A percentile compares a stretch with the other conserved stretches of the same genome.
Conservation (phyloP, 805 yeast species). For the Monosporozyma solicola region DNA sequence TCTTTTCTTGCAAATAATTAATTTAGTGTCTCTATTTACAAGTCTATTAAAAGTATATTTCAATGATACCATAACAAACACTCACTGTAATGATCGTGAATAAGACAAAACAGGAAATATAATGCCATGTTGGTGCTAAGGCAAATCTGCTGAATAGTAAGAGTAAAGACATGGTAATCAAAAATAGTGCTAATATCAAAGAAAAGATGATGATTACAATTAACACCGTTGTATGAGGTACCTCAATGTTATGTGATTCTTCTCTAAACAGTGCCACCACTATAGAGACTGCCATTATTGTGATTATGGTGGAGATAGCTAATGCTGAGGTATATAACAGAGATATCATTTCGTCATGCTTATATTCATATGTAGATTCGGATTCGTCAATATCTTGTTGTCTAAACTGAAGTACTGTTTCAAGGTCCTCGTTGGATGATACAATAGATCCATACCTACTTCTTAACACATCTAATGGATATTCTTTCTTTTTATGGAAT, state of each 20-base stretch:
- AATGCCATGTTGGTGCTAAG: slow-evolving; percentile 29
- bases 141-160: slow-evolving; percentile 25
- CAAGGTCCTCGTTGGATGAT: slow-evolving; percentile 11
- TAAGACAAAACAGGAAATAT: slow-evolving; percentile 18
- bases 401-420: slow-evolving; percentile 11
- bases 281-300: slow-evolving; percentile 23
- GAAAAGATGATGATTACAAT: slow-evolving; percentile 16
- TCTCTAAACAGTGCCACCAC: slow-evolving; percentile 20
- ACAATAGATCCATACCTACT: background rate
- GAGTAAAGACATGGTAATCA: slow-evolving; percentile 17
- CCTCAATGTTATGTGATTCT: slow-evolving; percentile 10
- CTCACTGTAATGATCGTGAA: slow-evolving; percentile 21
- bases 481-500: background rate
- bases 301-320: slow-evolving; percentile 19
- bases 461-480: background rate
- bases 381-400: slow-evolving; percentile 16
- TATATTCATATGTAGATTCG: slow-evolving; percentile 21
- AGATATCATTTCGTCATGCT: slow-evolving; percentile 27
- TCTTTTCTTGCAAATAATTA: background rate
- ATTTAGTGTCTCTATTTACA: background rate
- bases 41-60: slow-evolving; percentile 4
- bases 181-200: slow-evolving; percentile 17
- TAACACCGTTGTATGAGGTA: slow-evolving; percentile 16
- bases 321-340: slow-evolving; percentile 22
- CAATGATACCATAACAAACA: slow-evolving; percentile 27